phyloP scores from a whole-genome alignment of 805 yeast genomes.

The Vanderwaltozyma polyspora region DNA sequence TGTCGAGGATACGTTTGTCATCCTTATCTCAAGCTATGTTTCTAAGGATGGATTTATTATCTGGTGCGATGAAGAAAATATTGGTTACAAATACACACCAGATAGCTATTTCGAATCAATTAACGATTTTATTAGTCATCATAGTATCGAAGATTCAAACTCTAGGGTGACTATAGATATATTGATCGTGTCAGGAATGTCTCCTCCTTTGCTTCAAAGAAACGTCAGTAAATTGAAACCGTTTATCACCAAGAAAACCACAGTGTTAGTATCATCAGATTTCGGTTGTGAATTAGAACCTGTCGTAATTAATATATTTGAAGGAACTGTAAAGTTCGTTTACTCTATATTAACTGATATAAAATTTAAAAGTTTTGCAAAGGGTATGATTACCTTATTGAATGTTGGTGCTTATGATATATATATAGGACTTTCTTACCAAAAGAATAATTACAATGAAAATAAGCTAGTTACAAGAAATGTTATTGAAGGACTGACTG shows the following conservation, averaged over 20 bases:
- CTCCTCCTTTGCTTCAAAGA: neutral
- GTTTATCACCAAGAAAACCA: slow-evolving; percentile 11
- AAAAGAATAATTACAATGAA: neutral
- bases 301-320: slow-evolving; percentile 8
- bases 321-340: slow-evolving; percentile 11
- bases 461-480: neutral
- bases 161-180: neutral
- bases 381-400: neutral
- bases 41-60: slow-evolving; percentile 24
- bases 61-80: slow-evolving; percentile 18
- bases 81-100: neutral
- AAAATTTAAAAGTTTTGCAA: neutral
- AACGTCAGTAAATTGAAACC: slow-evolving; percentile 4
- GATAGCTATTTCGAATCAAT: neutral
- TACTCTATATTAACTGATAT: slow-evolving; percentile 17
- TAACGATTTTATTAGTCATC: too few species aligned
- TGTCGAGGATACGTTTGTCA: slow-evolving; percentile 18
- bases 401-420: neutral
- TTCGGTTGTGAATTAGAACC: slow-evolving; percentile 24
- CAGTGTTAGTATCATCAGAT: slow-evolving; percentile 18
- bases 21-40: slow-evolving; percentile 19
- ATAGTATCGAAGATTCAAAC: too few species aligned
- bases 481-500: neutral
- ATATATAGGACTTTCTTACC: neutral
- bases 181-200: neutral